Conservation (phyloP, 495 filamentous ascomycete species). For the Penicillium cosmopolitanum region DNA sequence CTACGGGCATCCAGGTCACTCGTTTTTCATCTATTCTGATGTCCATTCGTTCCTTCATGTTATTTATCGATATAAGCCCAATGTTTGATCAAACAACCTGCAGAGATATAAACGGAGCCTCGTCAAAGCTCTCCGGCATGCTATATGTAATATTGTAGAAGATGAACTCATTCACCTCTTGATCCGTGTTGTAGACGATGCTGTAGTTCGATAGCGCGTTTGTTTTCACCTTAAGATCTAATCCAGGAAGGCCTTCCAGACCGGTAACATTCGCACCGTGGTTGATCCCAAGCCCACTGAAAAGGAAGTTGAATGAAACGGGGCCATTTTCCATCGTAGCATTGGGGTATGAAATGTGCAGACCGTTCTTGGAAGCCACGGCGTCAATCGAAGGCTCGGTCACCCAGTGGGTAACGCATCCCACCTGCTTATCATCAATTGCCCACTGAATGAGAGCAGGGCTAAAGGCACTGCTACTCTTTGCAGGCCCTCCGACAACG, state of each 20-base stretch:
- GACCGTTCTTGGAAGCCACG: conserved; percentile 28
- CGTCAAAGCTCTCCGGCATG: conserved; percentile 32
- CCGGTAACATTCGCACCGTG: conserved; percentile 29
- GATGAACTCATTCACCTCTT: conserved; percentile 36
- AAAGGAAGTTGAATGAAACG: conserved; percentile 27
- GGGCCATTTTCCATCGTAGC: conserved; percentile 24
- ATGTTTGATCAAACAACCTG: conserved; percentile 21
- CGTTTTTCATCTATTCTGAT: not conserved
- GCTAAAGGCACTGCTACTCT: conserved; percentile 38
- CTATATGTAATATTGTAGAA: conserved; percentile 44
- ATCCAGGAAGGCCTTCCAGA: conserved; percentile 28
- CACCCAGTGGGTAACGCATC: conserved; percentile 31
- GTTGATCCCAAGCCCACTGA: conserved; percentile 20
- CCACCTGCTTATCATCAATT: conserved; percentile 25
- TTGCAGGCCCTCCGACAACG: conserved; percentile 40
- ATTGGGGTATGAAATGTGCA: conserved; percentile 44
- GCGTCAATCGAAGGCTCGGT: conserved; percentile 36
- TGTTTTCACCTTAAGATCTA: conserved; percentile 19
- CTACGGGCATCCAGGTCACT: not conserved
- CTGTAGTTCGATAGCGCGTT: conserved; percentile 22
- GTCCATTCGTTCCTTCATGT: not conserved
- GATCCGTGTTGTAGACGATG: conserved; percentile 21
- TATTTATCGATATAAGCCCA: not conserved
- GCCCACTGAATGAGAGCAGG: conserved; percentile 46
- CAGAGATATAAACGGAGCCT: conserved; percentile 31